A percentile compares a stretch with the other conserved stretches of the same genome.
These are phyloP conservation scores for Xylaria castorea DNA, from an alignment of 495 filamentous ascomycete species.

Conservation along the genomic window DNA sequence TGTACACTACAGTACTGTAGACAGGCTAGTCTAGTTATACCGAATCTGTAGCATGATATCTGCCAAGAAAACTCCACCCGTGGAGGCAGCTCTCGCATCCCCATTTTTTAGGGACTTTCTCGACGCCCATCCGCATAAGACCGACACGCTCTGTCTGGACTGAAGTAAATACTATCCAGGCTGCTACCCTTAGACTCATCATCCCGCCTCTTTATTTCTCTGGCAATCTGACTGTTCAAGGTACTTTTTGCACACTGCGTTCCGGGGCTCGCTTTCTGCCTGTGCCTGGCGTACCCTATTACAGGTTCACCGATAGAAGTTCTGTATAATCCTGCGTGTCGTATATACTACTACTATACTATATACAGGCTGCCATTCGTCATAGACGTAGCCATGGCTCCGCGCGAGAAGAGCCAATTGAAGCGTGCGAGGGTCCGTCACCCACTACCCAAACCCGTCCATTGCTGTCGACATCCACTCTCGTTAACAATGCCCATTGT, in stretches of 20 bases:
- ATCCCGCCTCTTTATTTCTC: not conserved
- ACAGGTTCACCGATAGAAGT: not conserved
- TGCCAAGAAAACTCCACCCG: conserved; percentile 15
- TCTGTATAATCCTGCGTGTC: not conserved
- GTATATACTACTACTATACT: not conserved
- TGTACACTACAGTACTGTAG: no score
- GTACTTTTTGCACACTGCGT: not conserved
- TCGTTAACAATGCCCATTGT: conserved; percentile 23
- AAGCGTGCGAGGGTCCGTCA: conserved; percentile 57
- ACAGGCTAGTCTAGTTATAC: not conserved
- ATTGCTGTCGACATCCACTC: conserved; percentile 27
- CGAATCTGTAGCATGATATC: conserved; percentile 10
- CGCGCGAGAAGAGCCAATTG: conserved; percentile 63
- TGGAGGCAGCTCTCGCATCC: conserved; percentile 24
- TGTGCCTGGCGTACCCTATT: not conserved
- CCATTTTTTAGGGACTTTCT: conserved; percentile 14
- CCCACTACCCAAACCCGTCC: conserved; percentile 33
- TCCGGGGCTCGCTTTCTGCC: conserved; percentile 7
- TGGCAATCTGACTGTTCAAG: not conserved
- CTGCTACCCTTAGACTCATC: conserved; percentile 5
- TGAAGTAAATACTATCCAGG: not conserved
- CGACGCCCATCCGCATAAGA: not conserved
- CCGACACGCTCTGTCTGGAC: conserved; percentile 1
- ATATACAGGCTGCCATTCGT: not conserved
- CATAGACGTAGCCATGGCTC: conserved; percentile 52